Evolutionary conservation across 2,329 filamentous ascomycete species (phyloP).

Genomic region (Trichophyton equinum): DNA sequence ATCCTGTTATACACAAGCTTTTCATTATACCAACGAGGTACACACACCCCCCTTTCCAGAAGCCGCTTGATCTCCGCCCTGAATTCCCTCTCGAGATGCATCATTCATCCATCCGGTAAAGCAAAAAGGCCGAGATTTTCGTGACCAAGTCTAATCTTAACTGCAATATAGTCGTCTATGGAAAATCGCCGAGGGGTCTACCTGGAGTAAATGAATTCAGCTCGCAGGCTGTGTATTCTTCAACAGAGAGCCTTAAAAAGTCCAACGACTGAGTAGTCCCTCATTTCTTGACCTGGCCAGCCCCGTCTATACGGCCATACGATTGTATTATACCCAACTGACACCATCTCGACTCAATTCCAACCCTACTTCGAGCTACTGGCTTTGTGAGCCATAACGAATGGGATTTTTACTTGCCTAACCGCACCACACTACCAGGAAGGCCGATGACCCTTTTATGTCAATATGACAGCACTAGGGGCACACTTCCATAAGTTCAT

Average conservation of each 20-base stretch:
- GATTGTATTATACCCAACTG: neutral
- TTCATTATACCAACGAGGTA: slow-evolving; percentile 19
- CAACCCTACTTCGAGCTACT: neutral
- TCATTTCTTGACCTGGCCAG: neutral
- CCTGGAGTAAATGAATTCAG: slow-evolving; percentile 9
- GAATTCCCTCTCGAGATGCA: neutral
- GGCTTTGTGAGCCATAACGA: neutral
- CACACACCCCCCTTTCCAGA: neutral
- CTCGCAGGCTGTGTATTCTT: neutral
- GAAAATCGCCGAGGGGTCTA: slow-evolving; percentile 7
- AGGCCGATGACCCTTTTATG: neutral
- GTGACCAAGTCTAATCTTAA: neutral
- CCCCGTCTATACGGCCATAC: neutral
- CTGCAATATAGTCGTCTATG: slow-evolving; percentile 6
- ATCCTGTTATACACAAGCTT: slow-evolving; percentile 20
- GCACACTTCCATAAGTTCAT: no score
- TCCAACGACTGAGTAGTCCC: neutral
- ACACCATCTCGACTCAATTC: neutral
- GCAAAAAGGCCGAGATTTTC: no score
- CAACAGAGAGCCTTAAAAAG: neutral
- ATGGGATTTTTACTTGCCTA: neutral
- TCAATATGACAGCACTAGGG: no score
- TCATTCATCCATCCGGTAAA: no score
- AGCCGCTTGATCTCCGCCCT: no score
- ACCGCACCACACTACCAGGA: neutral